Evolutionary conservation across 495 filamentous ascomycete genomes (phyloP), one percentile per base, ranked within the genome.

Genomic region (Aspergillus bridgeri): DNA sequence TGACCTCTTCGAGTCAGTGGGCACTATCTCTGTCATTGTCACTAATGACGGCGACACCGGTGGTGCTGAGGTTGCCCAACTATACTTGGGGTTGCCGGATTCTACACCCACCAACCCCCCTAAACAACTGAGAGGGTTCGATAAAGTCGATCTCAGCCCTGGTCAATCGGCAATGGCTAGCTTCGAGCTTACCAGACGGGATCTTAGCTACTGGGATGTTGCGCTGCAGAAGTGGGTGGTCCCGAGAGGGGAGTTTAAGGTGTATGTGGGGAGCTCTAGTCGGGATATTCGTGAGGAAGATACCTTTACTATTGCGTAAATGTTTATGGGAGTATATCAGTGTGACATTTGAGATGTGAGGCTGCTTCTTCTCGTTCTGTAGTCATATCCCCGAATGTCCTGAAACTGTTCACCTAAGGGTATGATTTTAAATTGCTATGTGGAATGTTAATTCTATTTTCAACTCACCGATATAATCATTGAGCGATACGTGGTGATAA

Each of bases 201-300:
- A 94, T 63, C 43, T 87, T 43, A 84, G 81, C 65, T 93, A 90
- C 62, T 93, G 91, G 90, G 81, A 86, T 64, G 78, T 83, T 5
- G 69, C 66, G 51, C 62, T 58, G 59, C 86, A 89, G 74, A 92
- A 92, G 65, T 95, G 90, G 90, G 80, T 83, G 3, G 79, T 93
- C 71, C 68, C 79, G 2, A 60, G 11, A 55, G 67, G 57, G 7
- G 63, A 65, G 57, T 68, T 63, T 47, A 60, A 59, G 13, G 61
- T 68, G 52, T 68, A 25, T 57, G 61, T 59, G 8, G 47, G 54
- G 3, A 38, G 33, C 33, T 38, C 33, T 1, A 38, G 33, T 38
- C 33, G 33, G 33, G 33, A 38, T 38, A 38, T 38, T 38, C 33
- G 33, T 15, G 33, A 38, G 11, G 9, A 38, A 13, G 13, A 15